Conservation (phyloP, 768 basidiomycete species). For the Collybia sp. region DNA sequence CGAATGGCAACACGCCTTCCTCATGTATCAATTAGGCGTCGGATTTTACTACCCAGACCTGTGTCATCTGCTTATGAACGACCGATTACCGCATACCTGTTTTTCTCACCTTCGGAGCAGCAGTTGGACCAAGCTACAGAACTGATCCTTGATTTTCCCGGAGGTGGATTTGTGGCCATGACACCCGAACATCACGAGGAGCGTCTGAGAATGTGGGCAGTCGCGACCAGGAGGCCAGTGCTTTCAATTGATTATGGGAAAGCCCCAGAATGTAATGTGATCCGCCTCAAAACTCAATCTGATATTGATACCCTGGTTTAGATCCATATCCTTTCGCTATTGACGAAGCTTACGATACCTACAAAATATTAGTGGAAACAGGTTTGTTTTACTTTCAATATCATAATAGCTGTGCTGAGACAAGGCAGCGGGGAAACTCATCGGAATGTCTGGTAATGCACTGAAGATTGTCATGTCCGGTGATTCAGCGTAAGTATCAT, state of each 20-base stretch:
- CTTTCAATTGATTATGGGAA: constrained; percentile 93
- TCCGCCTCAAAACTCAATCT: constrained; percentile 4
- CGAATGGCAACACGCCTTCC: constrained; percentile 63
- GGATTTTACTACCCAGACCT: constrained; percentile 82
- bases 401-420: background rate
- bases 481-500: constrained; percentile 87
- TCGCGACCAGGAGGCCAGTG: constrained; percentile 71
- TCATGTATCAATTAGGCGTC: constrained; percentile 56
- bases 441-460: constrained; percentile 86
- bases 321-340: constrained; percentile 97
- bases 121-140: constrained; percentile 68
- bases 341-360: constrained; percentile 92
- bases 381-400: constrained; percentile 22
- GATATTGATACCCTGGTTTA: constrained; percentile 19
- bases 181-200: constrained; percentile 96
- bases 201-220: constrained; percentile 82
- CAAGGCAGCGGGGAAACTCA: constrained; percentile 53
- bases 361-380: constrained; percentile 75
- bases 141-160: constrained; percentile 88
- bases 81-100: constrained; percentile 81
- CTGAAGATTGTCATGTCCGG: constrained; percentile 80
- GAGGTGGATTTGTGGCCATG: constrained; percentile 97
- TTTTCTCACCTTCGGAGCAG: constrained; percentile 66
- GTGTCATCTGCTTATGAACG: constrained; percentile 69
- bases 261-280: constrained; percentile 79